phyloP scores from a whole-genome alignment of 2,329 filamentous ascomycete genomes.

The Stenocarpella maydis region DNA sequence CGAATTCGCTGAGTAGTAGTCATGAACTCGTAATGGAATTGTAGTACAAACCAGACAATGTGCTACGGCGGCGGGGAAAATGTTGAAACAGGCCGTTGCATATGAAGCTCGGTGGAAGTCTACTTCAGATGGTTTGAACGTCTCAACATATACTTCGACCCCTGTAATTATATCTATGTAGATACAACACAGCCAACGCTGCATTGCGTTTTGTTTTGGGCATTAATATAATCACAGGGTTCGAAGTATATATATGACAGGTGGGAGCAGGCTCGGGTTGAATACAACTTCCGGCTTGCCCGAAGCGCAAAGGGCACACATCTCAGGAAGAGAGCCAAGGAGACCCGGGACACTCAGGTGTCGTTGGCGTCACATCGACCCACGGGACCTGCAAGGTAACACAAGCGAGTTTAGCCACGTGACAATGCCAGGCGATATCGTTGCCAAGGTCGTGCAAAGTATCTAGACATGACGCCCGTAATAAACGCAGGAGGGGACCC shows the following conservation, averaged over 20 bases:
- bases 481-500: background rate
- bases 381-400: background rate
- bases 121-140: background rate
- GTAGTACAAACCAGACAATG: background rate
- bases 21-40: background rate
- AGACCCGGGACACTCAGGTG: background rate
- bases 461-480: background rate
- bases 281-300: background rate
- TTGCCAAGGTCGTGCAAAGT: background rate
- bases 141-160: too few relatives aligned
- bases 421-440: background rate
- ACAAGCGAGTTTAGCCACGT: constrained; percentile 10
- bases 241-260: too few relatives aligned
- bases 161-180: too few relatives aligned
- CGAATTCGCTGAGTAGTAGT: background rate
- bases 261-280: background rate
- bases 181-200: too few relatives aligned
- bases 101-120: background rate
- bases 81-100: background rate
- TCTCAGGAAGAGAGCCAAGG: too few relatives aligned
- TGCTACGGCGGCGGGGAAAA: background rate
- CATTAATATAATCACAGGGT: too few relatives aligned
- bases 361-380: constrained; percentile 4
- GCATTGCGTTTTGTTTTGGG: too few relatives aligned
- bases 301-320: background rate